Evolutionary conservation across 2,329 filamentous ascomycete species (phyloP), one percentile per base, ranked within the genome.

Genomic region (Cordyceps javanica): DNA sequence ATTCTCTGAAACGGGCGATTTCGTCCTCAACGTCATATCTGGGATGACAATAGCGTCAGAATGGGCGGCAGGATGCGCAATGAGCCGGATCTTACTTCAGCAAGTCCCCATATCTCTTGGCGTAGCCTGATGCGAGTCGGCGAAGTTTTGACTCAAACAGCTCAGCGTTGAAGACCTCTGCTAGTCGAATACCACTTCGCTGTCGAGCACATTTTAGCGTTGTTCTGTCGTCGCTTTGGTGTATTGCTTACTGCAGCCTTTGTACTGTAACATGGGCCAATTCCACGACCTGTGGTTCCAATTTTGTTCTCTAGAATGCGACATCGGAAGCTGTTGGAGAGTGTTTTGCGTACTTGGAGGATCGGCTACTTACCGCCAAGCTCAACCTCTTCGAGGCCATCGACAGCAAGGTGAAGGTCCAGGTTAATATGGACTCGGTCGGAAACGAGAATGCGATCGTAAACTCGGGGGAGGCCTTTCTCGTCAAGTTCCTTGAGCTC

Each of bases 21-120:
- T 91, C 88, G 34, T 85, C 83, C 63, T 91, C 86, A 7, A 86
- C 78, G 61, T 91, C 84, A 68, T 83, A 82, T 62, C 83, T n/a
- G n/a, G n/a, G n/a, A n/a, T n/a, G n/a, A n/a, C n/a, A n/a, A n/a
- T n/a, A n/a, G n/a, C n/a, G n/a, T n/a, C n/a, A n/a, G n/a, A n/a
- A n/a, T n/a, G n/a, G n/a, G n/a, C n/a, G n/a, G n/a, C n/a, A n/a
- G n/a, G n/a, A n/a, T n/a, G n/a, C n/a, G n/a, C n/a, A n/a, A n/a
- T n/a, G n/a, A n/a, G n/a, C n/a, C n/a, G n/a, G n/a, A n/a, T n/a
- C n/a, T n/a, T n/a, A n/a, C n/a, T n/a, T 68, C 56, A 88, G 72
- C 26, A 89, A 71, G 62, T 87, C 82, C 7, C 88, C 87, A 64
- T 84, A 91, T 53, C 86, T 77, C 73, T 87, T 85, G 77, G 76